Evolutionary conservation across 2,329 filamentous ascomycete species (phyloP).

Genomic region (Nothophoma quercina): DNA sequence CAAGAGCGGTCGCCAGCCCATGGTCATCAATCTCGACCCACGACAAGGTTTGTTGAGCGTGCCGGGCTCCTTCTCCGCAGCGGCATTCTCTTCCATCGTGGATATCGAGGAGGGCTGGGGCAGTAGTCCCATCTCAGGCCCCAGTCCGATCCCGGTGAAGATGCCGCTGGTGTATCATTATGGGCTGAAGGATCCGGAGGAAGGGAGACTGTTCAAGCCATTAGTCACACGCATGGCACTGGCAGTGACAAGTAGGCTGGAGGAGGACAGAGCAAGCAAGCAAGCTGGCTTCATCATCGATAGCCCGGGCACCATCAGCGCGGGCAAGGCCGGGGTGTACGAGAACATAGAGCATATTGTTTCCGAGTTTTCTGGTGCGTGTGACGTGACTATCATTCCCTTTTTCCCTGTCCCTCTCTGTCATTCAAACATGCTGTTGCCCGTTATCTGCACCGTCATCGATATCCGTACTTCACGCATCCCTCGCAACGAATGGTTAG

Average conservation of each 20-base stretch:
- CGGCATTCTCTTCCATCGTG: conserved; percentile 85
- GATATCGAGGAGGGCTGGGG: conserved; percentile 92
- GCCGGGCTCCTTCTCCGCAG: conserved; percentile 81
- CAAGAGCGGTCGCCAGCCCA: conserved; percentile 74
- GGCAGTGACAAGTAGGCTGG: conserved; percentile 77
- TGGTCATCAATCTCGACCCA: conserved; percentile 86
- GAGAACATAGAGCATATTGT: conserved; percentile 84
- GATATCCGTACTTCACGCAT: no score
- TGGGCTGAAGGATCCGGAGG: conserved; percentile 75
- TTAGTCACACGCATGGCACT: conserved; percentile 79
- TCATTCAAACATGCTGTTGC: no score
- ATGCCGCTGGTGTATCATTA: conserved; percentile 91
- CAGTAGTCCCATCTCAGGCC: conserved; percentile 87
- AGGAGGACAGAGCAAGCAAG: conserved; percentile 75
- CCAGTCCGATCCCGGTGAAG: conserved; percentile 87
- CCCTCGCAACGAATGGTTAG: neutral
- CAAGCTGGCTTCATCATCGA: conserved; percentile 86
- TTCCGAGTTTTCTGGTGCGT: conserved; percentile 69
- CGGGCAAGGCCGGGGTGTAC: conserved; percentile 69
- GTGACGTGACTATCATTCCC: conserved; percentile 27
- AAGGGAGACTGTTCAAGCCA: conserved; percentile 73
- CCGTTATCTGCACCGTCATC: neutral
- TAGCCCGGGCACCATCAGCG: conserved; percentile 73
- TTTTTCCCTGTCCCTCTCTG: neutral
- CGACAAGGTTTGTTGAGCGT: conserved; percentile 66